Base-by-base conservation (phyloP, 2,329 filamentous ascomycete species). In the Beauveria scarabaeidicola region DNA sequence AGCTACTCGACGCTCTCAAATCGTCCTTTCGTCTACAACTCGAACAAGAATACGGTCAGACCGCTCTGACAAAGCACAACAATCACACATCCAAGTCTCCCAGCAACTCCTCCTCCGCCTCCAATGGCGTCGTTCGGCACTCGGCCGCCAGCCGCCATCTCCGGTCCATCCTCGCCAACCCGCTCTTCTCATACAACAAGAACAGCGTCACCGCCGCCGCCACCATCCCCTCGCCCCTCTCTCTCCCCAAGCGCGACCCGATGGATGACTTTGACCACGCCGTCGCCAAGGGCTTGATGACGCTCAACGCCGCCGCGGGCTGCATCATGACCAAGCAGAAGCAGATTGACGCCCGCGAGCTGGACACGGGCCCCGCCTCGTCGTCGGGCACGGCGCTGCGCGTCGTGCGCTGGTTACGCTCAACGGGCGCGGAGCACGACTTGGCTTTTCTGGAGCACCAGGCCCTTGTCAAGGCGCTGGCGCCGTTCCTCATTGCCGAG, bases 251-350 rank as follows among this genome's bases (percentile, higher is more conserved):
- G 52, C 69, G 71, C 32, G 76, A 80, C 47, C 80, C 79, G 3
- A 79, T 82, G 72, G 74, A 79, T 43, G 75, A 84, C 3, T 85
- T 85, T 61, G 77, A 83, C 63, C 74, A 77, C 60, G 82, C 81
- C 19, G 81, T 81, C 2, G 75, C 79, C 13, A 76, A 74, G 65
- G 81, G 81, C 41, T 74, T 85, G 64, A 83, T 85, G 82, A 84
- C 75, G 4, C 66, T 77, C 1, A 72, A 73, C 43, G 76, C 79
- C 1, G 82, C 82, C 0, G 77, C 77, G 1, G 82, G 82, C 13
- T 83, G 81, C 61, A 72, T 85, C 56, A 69, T 75, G 32, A 75
- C 77, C 17, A 77, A 83, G 64, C 69, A 71, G 36, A 72, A 75
- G 43, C 73, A 77, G 21, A 71, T 80, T 66, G 74, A 63, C 67